Base-by-base conservation (phyloP, 371 early-diverging fungal genomes). In the Umbelopsis sp. region DNA sequence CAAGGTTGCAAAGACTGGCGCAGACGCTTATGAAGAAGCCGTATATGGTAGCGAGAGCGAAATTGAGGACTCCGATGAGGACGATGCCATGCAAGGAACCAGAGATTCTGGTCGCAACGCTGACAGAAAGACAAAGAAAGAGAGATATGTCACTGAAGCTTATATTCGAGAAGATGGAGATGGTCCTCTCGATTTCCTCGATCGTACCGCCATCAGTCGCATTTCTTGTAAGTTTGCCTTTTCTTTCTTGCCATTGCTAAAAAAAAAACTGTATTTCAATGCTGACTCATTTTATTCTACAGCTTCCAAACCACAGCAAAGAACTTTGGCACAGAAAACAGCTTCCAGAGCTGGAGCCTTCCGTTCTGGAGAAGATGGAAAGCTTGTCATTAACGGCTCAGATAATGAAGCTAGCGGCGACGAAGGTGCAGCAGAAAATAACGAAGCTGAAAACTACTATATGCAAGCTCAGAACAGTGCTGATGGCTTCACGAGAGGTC, bases 11-110 rank as follows among this genome's bases (percentile, higher is more conserved):
- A 82, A 81, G 71, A 75, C 77, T 44, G 74, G 65, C 35, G 70
- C 66, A 25, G 92, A 88, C 68, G 92, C 93, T 3, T 97, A 93
- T 70, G 97, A 96, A 72, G 93, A 95, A 72, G 94, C 93, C 4
- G 69, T 97, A 38, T 93, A 96, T 68, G 96, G 94, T 46, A 89
- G 89, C 72, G 97, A 97, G 72, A 94, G 94, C 78, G 97, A 97
- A 73, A 77, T 94, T 66, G 92, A 92, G 25, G 90, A 86, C 63
- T 83, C 82, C 32, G 91, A 87, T 38, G 90, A 91, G 48, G 83
- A 77, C 2, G 86, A 80, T 52, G 63, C 71, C 51, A 48, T 78
- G 22, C 67, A 75, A 74, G 67, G 69, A 22, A 76, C 69, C 38
- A 80, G 72, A 53, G 72, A 80, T 9, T 73, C 74, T 51, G 63